Percentiles rank a stretch among this genome's conserved stretches.
Conservation (phyloP, 75 land plant genomes). For the Adiantum capillusveneris region DNA sequence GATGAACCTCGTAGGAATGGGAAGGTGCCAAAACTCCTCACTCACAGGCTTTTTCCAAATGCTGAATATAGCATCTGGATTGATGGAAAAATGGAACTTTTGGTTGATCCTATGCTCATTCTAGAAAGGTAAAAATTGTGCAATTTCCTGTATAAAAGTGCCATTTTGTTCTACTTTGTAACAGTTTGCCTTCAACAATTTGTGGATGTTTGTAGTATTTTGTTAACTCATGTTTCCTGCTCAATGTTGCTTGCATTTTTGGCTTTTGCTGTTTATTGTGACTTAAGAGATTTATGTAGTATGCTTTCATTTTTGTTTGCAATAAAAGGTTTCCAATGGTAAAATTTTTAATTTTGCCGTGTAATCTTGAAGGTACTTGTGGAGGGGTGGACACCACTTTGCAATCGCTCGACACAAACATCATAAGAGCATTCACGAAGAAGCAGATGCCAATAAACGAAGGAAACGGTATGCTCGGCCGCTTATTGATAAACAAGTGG, state of each 20-base stretch:
- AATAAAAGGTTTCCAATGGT: not conserved
- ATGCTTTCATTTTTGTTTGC: not conserved
- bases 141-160: too few species aligned
- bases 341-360: not conserved
- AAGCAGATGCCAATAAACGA: conserved; percentile 93
- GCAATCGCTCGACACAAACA: conserved; percentile 92
- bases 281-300: not conserved
- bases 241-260: not conserved
- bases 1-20: conserved; percentile 98
- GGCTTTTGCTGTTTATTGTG: not conserved
- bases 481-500: conserved; percentile 85
- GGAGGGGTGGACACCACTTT: conserved; percentile 80
- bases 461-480: conserved; percentile 98
- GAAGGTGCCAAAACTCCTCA: conserved; percentile 87
- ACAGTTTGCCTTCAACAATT: too few species aligned
- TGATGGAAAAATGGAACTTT: conserved; percentile 97
- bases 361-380: conserved; percentile 57
- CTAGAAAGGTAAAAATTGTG: conserved; percentile 96
- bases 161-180: too few species aligned
- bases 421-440: conserved; percentile 85
- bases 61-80: conserved; percentile 93
- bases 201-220: too few species aligned
- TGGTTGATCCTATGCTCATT: conserved; percentile 87
- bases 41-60: conserved; percentile 86
- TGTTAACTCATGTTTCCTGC: too few species aligned